These are phyloP conservation scores for Fusarium udum DNA, from an alignment of 2,329 filamentous ascomycete species.

Conservation along the genomic window DNA sequence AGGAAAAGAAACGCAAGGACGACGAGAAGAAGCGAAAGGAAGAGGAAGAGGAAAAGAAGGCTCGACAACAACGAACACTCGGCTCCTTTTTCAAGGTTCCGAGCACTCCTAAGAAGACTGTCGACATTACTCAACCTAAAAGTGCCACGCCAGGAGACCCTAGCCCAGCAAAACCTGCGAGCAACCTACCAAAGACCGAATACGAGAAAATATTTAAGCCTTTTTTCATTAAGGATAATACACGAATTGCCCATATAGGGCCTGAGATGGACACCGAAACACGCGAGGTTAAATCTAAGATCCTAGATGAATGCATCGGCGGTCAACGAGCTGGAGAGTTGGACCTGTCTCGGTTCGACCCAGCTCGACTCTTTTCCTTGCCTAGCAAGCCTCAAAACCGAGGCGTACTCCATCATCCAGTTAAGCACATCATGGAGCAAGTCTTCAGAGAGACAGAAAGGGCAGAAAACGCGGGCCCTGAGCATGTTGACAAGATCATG, in stretches of 20 bases:
- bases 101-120: conserved; percentile 54
- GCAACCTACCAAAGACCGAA: conserved; percentile 52
- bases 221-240: conserved; percentile 81
- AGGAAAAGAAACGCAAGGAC: conserved; percentile 52
- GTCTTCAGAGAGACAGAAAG: conserved; percentile 60
- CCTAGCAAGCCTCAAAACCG: conserved; percentile 51
- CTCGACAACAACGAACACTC: conserved; percentile 58
- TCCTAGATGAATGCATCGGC: conserved; percentile 62
- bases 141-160: conserved; percentile 44
- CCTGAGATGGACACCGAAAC: conserved; percentile 68
- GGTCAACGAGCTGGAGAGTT: conserved; percentile 57
- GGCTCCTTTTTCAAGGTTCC: conserved; percentile 58
- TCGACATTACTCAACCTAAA: conserved; percentile 45
- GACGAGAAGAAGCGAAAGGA: conserved; percentile 57
- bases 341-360: conserved; percentile 54
- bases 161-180: conserved; percentile 21
- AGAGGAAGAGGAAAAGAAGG: conserved; percentile 63
- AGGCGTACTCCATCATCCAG: conserved; percentile 60
- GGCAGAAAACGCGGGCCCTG: conserved; percentile 49
- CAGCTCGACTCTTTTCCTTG: conserved; percentile 58
- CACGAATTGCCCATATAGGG: conserved; percentile 71
- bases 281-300: conserved; percentile 58
- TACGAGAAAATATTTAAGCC: conserved; percentile 80
- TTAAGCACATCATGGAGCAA: conserved; percentile 69
- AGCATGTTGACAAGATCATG: conserved; percentile 47